These are phyloP conservation scores for Jamesozyma jinghongensis DNA, from an alignment of 805 yeast species.

Conservation along the genomic window DNA sequence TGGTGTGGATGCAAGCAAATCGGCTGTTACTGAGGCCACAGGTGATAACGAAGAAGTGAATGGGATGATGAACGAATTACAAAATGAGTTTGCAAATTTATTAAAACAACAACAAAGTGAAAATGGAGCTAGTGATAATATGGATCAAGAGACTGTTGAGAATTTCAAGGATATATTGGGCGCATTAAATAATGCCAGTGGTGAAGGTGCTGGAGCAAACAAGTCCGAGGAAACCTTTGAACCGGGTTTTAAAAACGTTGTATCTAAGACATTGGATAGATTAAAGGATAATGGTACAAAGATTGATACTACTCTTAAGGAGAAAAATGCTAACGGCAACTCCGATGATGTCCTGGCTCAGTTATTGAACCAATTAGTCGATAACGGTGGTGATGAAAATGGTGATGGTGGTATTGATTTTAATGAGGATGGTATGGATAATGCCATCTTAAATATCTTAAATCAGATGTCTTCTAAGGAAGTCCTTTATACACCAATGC, in stretches of 20 bases:
- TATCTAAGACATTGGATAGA: constrained; percentile 71
- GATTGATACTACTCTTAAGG: constrained; percentile 49
- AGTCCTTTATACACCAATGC: constrained; percentile 79
- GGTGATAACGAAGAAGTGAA: constrained; percentile 30
- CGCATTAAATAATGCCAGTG: constrained; percentile 22
- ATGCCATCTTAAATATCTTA: constrained; percentile 63
- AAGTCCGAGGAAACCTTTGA: constrained; percentile 33
- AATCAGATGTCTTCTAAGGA: constrained; percentile 78
- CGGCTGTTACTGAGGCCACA: constrained; percentile 41
- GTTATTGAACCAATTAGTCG: constrained; percentile 53
- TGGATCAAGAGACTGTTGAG: constrained; percentile 20
- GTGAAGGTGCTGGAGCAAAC: constrained; percentile 7
- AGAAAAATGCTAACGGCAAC: constrained; percentile 26
- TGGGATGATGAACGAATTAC: constrained; percentile 21
- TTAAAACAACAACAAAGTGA: constrained; percentile 10
- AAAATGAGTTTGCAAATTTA: constrained; percentile 20
- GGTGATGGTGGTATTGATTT: constrained; percentile 31
- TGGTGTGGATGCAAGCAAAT: constrained; percentile 39
- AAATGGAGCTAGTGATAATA: background rate
- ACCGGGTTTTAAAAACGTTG: constrained; percentile 57
- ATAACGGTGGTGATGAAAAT: constrained; percentile 29
- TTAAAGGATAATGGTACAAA: constrained; percentile 66
- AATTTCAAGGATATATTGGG: constrained; percentile 31
- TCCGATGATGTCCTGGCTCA: constrained; percentile 50
- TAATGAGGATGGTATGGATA: constrained; percentile 38